Evolutionary conservation across 2,329 filamentous ascomycete genomes (phyloP), one percentile per base, ranked within the genome.

Genomic region (Cladorrhinum sp.): DNA sequence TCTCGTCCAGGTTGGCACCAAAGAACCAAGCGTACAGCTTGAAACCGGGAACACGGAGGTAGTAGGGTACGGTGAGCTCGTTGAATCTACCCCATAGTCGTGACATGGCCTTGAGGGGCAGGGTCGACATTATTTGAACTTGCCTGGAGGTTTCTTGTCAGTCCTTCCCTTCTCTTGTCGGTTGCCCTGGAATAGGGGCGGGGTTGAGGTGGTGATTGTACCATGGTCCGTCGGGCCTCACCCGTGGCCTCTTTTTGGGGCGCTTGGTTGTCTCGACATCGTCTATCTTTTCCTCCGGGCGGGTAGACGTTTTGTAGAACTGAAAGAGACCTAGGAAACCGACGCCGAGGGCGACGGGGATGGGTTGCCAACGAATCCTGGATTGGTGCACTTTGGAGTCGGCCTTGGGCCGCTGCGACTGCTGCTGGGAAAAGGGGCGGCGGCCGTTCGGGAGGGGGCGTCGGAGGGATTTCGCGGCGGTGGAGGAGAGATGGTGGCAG

Each of bases 61-160:
- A 92, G 77, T 95, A 93, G 0, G 93, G 93, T 38, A 97, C 89
- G 10, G 87, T 86, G 52, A 96, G 78, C 73, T 96, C 92, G 74
- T 97, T 97, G 79, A 97, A 96, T 55, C 82, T 85, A 38, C 93
- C 93, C 93, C 93, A 97, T 65, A 96, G 72, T 51, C 93, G 85
- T 32, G 92, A 96, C 50, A 97, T 83, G 36, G 91, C 92, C 77
- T 97, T 97, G 64, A 97, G 80, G 32, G 93, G 93, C 62, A 97
- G 79, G 1, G 92, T 96, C 7, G 92, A 96, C 90, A 97, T 96
- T 73, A 97, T 85, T 72, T 93, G 90, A 55, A 97, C 91, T 71
- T 93, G 91, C 91, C 82, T 84, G 57, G n/a, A 59, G 8, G 41
- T 9, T 9, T 29, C 4, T 12, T 32, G 60, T 68, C 45, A 69